These are phyloP conservation scores for Amylocarpus encephaloides DNA, from an alignment of 2,329 filamentous ascomycete species.

Conservation along the genomic window DNA sequence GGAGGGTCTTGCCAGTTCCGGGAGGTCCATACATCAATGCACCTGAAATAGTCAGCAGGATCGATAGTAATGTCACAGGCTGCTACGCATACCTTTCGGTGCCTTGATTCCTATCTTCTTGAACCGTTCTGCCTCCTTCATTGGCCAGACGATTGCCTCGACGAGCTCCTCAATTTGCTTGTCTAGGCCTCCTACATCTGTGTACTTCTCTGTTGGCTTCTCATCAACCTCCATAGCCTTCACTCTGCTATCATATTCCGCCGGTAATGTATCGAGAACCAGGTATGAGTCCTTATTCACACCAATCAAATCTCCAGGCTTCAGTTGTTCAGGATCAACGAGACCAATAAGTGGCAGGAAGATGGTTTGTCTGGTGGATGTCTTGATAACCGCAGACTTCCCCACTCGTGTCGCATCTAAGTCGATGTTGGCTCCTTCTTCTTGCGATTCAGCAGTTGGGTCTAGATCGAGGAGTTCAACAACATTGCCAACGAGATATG, in stretches of 20 bases:
- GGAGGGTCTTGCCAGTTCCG: slow-evolving; percentile 82
- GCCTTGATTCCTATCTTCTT: slow-evolving; percentile 99
- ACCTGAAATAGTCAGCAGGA: slow-evolving; percentile 48
- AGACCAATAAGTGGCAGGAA: slow-evolving; percentile 96
- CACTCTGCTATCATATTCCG: slow-evolving; percentile 96
- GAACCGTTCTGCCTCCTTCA: slow-evolving; percentile 98
- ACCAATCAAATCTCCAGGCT: slow-evolving; percentile 93
- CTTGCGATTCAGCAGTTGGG: slow-evolving; percentile 88
- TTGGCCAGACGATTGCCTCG: slow-evolving; percentile 97
- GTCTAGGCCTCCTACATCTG: slow-evolving; percentile 91
- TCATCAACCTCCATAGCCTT: slow-evolving; percentile 99
- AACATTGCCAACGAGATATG: slow-evolving; percentile 96
- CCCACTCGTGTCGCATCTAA: slow-evolving; percentile 93
- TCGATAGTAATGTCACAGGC: slow-evolving; percentile 11
- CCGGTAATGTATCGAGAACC: slow-evolving; percentile 90
- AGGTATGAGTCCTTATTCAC: slow-evolving; percentile 99
- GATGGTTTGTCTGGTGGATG: slow-evolving; percentile 95
- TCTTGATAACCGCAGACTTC: slow-evolving; percentile 99
- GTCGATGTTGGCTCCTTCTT: slow-evolving; percentile 98
- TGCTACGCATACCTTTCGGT: slow-evolving; percentile 69
- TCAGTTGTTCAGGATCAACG: slow-evolving; percentile 90
- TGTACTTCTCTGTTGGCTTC: slow-evolving; percentile 99
- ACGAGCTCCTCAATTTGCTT: slow-evolving; percentile 99
- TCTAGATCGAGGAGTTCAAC: slow-evolving; percentile 96
- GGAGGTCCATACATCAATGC: slow-evolving; percentile 96